phyloP scores from a whole-genome alignment of 2,329 filamentous ascomycete species.

The Nigrospora oryzae region DNA sequence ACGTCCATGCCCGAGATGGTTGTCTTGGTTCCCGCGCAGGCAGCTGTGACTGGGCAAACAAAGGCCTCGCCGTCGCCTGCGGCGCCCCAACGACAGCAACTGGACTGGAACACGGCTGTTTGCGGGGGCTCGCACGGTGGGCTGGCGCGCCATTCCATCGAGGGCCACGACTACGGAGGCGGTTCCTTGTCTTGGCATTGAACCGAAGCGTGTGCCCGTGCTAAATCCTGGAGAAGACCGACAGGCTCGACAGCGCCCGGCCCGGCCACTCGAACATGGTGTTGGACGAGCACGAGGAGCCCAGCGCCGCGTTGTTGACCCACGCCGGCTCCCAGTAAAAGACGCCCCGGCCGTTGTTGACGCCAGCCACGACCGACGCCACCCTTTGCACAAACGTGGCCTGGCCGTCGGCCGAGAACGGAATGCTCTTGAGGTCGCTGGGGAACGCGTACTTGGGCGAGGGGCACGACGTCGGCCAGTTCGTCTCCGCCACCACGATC shows the following conservation, averaged over 20 bases:
- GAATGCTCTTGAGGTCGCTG: constrained; percentile 48
- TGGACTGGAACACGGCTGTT: no score
- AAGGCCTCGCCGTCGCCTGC: no score
- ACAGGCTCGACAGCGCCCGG: constrained; percentile 46
- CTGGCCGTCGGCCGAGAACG: constrained; percentile 57
- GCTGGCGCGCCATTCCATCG: no score
- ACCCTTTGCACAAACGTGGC: constrained; percentile 51
- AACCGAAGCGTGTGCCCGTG: not conserved
- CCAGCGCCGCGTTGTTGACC: constrained; percentile 56
- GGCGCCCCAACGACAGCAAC: no score
- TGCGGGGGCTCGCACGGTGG: no score
- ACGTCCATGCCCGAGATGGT: no score
- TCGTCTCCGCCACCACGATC: constrained; percentile 60
- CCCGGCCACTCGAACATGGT: constrained; percentile 50
- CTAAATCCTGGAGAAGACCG: constrained; percentile 44
- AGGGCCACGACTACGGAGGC: no score
- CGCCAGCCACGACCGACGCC: constrained; percentile 43
- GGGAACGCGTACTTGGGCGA: constrained; percentile 51
- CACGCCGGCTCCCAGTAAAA: constrained; percentile 72
- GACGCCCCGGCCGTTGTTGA: constrained; percentile 47
- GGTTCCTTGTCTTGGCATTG: no score
- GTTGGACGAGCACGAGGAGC: constrained; percentile 58
- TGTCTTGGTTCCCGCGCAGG: no score
- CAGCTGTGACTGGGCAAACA: no score
- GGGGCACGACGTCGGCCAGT: constrained; percentile 61